Percentiles rank a stretch among this genome's conserved stretches.
These are phyloP conservation scores for Podospora didyma DNA, from an alignment of 495 filamentous ascomycete genomes.

Conservation along the genomic window DNA sequence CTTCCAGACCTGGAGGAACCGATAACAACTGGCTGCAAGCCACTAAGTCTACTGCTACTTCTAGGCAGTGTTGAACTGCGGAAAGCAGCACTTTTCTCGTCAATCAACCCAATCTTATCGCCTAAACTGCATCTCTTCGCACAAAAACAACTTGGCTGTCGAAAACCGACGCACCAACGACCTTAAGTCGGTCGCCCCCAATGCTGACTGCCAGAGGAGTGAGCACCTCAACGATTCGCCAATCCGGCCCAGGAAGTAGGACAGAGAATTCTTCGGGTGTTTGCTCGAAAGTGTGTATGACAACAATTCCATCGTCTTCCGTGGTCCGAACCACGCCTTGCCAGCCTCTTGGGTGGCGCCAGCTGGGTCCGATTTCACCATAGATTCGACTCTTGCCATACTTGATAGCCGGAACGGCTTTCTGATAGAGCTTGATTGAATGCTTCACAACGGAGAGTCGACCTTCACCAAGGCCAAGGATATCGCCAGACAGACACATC, in stretches of 20 bases:
- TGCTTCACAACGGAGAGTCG: neutral
- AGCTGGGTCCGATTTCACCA: neutral
- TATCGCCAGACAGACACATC: conserved; percentile 5
- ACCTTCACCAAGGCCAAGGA: neutral
- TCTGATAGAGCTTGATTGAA: neutral
- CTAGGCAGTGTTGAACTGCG: too few relatives aligned
- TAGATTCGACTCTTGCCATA: conserved; percentile 1
- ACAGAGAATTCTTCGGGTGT: neutral
- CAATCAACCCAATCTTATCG: too few relatives aligned
- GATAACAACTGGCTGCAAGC: too few relatives aligned
- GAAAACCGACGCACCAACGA: neutral
- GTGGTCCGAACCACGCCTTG: neutral
- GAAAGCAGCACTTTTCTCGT: too few relatives aligned
- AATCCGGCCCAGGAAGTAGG: neutral
- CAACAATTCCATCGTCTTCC: neutral
- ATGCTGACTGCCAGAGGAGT: neutral
- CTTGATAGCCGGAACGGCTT: conserved; percentile 2
- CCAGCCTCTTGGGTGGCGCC: conserved; percentile 3
- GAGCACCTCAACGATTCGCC: neutral
- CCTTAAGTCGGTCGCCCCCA: neutral
- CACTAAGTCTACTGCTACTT: too few relatives aligned
- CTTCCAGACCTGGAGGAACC: too few relatives aligned
- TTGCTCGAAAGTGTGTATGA: conserved; percentile 1
- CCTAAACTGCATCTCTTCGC: too few relatives aligned
- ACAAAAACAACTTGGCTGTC: neutral